phyloP scores from a whole-genome alignment of 1,284 basidiomycete species.

The Ceratobasidium sp. region DNA sequence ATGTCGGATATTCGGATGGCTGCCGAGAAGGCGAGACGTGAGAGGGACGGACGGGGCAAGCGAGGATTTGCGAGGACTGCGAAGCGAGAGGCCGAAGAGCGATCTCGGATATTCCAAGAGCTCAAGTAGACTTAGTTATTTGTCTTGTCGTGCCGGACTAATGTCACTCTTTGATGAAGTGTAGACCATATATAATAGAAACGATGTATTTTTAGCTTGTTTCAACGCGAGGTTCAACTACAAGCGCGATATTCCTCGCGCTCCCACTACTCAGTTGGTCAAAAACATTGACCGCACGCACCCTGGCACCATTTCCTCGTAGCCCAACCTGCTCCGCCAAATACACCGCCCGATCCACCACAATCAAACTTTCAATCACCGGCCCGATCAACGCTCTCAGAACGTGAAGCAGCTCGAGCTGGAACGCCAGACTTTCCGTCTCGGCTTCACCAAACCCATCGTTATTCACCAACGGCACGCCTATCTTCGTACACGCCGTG shows the following conservation, averaged over 20 bases:
- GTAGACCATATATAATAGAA: not conserved
- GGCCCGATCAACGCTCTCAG: conserved; percentile 58
- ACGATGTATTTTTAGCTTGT: conserved; percentile 8
- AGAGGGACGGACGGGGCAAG: conserved; percentile 41
- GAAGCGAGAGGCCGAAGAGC: conserved; percentile 39
- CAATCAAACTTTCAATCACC: conserved; percentile 56
- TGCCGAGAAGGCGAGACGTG: conserved; percentile 24
- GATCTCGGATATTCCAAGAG: conserved; percentile 27
- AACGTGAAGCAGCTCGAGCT: conserved; percentile 56
- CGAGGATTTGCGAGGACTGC: conserved; percentile 42
- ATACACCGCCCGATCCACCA: conserved; percentile 57
- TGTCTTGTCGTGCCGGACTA: not conserved
- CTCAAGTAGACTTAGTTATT: conserved; percentile 16
- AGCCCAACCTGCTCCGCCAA: conserved; percentile 50
- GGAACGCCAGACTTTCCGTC: conserved; percentile 48
- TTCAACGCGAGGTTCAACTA: conserved; percentile 40
- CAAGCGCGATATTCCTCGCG: conserved; percentile 49
- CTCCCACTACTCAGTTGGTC: conserved; percentile 48
- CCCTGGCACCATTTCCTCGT: conserved; percentile 16
- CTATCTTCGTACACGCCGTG: conserved; percentile 50
- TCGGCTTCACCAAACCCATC: conserved; percentile 8
- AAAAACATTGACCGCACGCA: conserved; percentile 47
- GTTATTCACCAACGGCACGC: conserved; percentile 41
- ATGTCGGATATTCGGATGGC: conserved; percentile 34
- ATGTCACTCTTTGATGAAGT: too few relatives aligned